A percentile compares a stretch with the other conserved stretches of the same genome.
Evolutionary conservation across 148 eudicot species (phyloP).

Genomic region (Heliamphora exappendiculata): DNA sequence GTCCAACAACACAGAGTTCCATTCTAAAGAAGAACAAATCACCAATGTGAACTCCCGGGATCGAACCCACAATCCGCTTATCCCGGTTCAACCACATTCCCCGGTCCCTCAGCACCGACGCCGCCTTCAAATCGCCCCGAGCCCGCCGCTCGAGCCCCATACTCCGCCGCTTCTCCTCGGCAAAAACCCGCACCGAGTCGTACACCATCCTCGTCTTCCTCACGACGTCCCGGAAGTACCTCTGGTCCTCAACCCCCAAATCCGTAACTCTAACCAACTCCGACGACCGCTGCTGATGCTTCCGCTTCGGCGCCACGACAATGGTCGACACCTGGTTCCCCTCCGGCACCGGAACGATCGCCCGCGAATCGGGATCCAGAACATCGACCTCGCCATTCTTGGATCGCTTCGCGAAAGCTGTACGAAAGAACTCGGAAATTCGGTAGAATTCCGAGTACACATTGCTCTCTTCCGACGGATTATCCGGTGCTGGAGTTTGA

Average conservation of each 20-base stretch:
- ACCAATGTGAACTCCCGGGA: conserved; percentile 73
- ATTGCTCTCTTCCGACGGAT: conserved; percentile 17
- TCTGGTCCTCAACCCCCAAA: conserved; percentile 40
- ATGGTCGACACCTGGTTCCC: conserved; percentile 10
- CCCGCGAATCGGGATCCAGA: conserved; percentile 36
- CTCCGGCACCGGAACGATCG: conserved; percentile 46
- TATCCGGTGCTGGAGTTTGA: background rate
- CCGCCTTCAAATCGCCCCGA: conserved; percentile 64
- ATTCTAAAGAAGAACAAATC: conserved; percentile 77
- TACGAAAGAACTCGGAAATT: conserved; percentile 35
- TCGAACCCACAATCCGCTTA: conserved; percentile 72
- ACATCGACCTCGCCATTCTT: conserved; percentile 7
- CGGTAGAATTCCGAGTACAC: conserved; percentile 53
- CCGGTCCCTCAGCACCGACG: conserved; percentile 47
- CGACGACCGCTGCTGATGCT: conserved; percentile 38
- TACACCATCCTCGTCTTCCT: conserved; percentile 59
- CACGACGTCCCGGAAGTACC: conserved; percentile 49
- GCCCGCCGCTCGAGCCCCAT: conserved; percentile 27
- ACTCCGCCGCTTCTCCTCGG: conserved; percentile 38
- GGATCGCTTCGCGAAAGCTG: conserved; percentile 26
- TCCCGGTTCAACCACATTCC: conserved; percentile 78
- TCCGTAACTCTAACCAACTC: conserved; percentile 69
- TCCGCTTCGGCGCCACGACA: conserved; percentile 8
- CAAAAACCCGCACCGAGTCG: conserved; percentile 49
- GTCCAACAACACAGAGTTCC: conserved; percentile 79